phyloP scores from a whole-genome alignment of 2,329 filamentous ascomycete species.

The Emmonsiellopsis sp. region DNA sequence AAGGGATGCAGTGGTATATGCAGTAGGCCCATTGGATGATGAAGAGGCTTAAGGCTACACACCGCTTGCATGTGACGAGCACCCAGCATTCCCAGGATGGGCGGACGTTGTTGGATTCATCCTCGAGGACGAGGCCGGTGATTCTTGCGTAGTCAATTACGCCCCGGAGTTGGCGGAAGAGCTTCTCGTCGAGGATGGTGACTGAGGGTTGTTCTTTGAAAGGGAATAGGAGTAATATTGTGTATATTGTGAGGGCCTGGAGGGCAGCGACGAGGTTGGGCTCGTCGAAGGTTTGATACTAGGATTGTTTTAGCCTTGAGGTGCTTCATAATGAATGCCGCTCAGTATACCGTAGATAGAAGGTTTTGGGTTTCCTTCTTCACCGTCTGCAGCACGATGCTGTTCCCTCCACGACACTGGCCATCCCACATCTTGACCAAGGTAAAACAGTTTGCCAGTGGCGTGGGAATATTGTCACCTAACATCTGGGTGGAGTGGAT shows the following conservation, averaged over 20 bases:
- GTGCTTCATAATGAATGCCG: not conserved
- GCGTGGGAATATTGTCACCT: conserved; percentile 15
- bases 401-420: conserved; percentile 19
- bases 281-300: conserved; percentile 26
- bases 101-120: conserved; percentile 21
- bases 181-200: conserved; percentile 13
- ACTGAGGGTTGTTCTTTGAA: conserved; percentile 14
- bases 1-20: conserved; percentile 23
- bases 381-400: conserved; percentile 24
- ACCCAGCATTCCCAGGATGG: conserved; percentile 30
- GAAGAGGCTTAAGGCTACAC: conserved; percentile 26
- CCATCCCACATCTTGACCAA: conserved; percentile 31
- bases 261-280: conserved; percentile 24
- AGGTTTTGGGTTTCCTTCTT: conserved; percentile 23
- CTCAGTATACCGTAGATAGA: conserved; percentile 19
- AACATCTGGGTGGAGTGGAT: conserved; percentile 21
- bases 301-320: not conserved
- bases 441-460: conserved; percentile 27
- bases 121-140: conserved; percentile 26
- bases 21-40: conserved; percentile 32
- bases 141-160: conserved; percentile 22
- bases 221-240: conserved; percentile 31
- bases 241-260: conserved; percentile 30
- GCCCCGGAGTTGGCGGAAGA: conserved; percentile 23
- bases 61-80: conserved; percentile 49